Evolutionary conservation across 495 filamentous ascomycete species (phyloP).

Genomic region (Hyaloscypha hepaticicola): DNA sequence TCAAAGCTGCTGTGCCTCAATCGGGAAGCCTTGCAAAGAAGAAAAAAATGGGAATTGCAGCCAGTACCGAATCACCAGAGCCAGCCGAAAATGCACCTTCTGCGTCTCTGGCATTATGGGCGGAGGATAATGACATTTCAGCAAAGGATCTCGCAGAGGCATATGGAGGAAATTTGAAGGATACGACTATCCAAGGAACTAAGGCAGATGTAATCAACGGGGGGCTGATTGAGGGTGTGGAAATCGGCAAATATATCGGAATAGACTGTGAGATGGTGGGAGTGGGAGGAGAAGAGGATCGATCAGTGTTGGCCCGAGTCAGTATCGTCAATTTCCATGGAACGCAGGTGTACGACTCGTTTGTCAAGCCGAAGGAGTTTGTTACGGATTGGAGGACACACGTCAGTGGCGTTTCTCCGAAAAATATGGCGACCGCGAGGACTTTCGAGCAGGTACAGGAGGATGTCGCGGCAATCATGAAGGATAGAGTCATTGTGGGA

Average conservation of each 20-base stretch:
- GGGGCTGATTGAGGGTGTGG: slow-evolving; percentile 46
- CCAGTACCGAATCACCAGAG: slow-evolving; percentile 1
- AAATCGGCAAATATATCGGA: slow-evolving; percentile 82
- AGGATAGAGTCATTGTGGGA: slow-evolving; percentile 75
- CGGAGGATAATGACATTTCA: slow-evolving; percentile 60
- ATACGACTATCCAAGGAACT: slow-evolving; percentile 30
- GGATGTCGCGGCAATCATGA: slow-evolving; percentile 68
- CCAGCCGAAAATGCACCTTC: slow-evolving; percentile 21
- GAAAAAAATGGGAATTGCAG: slow-evolving; percentile 22
- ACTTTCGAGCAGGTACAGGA: slow-evolving; percentile 72
- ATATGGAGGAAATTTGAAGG: slow-evolving; percentile 47
- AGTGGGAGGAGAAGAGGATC: slow-evolving; percentile 67
- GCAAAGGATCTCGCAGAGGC: slow-evolving; percentile 59
- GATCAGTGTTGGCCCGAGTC: slow-evolving; percentile 73
- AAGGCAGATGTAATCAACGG: slow-evolving; percentile 43
- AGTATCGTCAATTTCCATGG: slow-evolving; percentile 92
- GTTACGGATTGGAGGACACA: slow-evolving; percentile 89
- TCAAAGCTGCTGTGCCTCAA: slow-evolving; percentile 16
- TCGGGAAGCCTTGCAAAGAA: slow-evolving; percentile 14
- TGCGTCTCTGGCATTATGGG: slow-evolving; percentile 42
- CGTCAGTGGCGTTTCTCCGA: slow-evolving; percentile 74
- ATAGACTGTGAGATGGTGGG: slow-evolving; percentile 99
- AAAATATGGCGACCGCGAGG: slow-evolving; percentile 65
- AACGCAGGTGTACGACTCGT: slow-evolving; percentile 86
- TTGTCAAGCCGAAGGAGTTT: slow-evolving; percentile 70